Evolutionary conservation across 306 rosid species (phyloP).

Genomic region (Ammopiptanthus mongolicus): DNA sequence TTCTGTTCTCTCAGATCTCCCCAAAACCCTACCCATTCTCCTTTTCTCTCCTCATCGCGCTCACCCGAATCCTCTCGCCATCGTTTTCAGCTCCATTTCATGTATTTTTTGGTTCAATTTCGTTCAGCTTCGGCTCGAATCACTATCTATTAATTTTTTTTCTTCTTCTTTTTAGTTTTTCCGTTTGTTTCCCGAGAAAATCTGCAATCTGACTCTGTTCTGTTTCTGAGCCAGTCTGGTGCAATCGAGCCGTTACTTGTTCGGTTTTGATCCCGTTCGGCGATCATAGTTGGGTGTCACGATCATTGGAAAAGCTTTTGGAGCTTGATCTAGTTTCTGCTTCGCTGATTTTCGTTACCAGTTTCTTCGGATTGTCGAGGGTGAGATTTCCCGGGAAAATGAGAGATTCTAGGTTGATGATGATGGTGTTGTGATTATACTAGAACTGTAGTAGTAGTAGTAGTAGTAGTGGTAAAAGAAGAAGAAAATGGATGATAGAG

Average conservation of each 20-base stretch:
- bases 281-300: background rate
- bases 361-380: background rate
- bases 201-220: background rate
- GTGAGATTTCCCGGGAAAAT: conserved; percentile 4
- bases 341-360: background rate
- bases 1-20: conserved; percentile 44
- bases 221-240: background rate
- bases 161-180: no score
- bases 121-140: background rate
- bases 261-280: background rate
- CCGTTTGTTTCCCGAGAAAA: background rate
- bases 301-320: background rate
- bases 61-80: background rate
- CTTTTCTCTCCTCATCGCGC: background rate
- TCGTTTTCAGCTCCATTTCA: background rate
- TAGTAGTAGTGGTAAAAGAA: background rate
- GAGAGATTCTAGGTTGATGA: background rate
- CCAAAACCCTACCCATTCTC: conserved; percentile 21
- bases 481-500: conserved; percentile 61
- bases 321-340: background rate
- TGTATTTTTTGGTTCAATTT: background rate
- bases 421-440: conserved; percentile 6
- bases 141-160: background rate
- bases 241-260: background rate
- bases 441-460: background rate